phyloP scores from a whole-genome alignment of 1,284 basidiomycete genomes.

The Grifola frondosa region DNA sequence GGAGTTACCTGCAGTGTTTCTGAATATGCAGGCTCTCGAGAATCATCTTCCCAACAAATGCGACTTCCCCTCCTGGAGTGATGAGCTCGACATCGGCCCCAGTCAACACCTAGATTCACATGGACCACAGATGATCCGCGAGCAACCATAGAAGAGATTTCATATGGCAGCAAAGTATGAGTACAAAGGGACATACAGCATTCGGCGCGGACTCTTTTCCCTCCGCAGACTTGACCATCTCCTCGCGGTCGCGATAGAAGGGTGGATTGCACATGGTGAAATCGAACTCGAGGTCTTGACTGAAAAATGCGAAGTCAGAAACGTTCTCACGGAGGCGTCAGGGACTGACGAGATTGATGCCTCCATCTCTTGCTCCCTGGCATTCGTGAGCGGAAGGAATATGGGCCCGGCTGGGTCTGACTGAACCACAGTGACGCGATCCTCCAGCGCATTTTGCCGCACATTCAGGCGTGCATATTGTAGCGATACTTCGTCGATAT shows the following conservation, averaged over 20 bases:
- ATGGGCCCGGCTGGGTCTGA: constrained; percentile 43
- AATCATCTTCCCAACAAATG: constrained; percentile 80
- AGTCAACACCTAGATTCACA: constrained; percentile 66
- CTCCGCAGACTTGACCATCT: constrained; percentile 60
- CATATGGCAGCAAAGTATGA: neutral
- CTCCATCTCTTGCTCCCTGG: neutral
- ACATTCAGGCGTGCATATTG: constrained; percentile 56
- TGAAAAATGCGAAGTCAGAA: no score
- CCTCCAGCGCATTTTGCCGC: constrained; percentile 47
- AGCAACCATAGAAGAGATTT: neutral
- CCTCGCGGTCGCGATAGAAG: constrained; percentile 77
- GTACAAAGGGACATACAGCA: constrained; percentile 50
- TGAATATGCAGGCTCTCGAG: constrained; percentile 59
- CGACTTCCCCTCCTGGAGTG: constrained; percentile 79
- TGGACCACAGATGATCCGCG: no score
- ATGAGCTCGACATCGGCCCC: constrained; percentile 86
- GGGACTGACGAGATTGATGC: no score
- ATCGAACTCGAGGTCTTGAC: constrained; percentile 46
- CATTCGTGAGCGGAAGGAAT: constrained; percentile 6
- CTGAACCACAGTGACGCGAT: constrained; percentile 49
- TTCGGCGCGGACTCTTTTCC: constrained; percentile 63
- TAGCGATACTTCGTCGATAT: constrained; percentile 67
- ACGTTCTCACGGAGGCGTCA: no score
- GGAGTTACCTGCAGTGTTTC: constrained; percentile 50
- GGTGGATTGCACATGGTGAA: constrained; percentile 97